Evolutionary conservation across 305 asterid species (phyloP), one percentile per base, ranked within the genome.

Genomic region (Caryopteris hybrid): DNA sequence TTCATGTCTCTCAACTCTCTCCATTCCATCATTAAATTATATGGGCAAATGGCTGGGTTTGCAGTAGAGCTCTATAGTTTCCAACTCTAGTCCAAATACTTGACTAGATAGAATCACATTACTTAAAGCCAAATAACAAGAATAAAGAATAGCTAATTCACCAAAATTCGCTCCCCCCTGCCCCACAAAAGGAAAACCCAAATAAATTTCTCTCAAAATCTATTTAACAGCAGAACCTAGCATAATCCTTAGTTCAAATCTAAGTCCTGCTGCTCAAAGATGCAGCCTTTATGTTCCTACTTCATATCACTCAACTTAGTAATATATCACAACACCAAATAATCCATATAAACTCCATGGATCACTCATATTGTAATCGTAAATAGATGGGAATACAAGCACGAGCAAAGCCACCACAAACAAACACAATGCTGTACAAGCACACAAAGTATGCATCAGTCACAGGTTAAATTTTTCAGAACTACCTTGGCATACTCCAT

Each of bases 401-500:
- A 55, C 11, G n/a, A 45, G 41, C 46, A 62, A 42, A 53, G 8
- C 9, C 33, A 38, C 33, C 22, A 61, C 6, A n/a, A 59, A 14
- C 38, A 36, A 18, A 20, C 4, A 36, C 36, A 58, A 18, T 36
- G 64, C 5, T 14, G 38, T 46, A 36, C 4, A 47, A 10, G 36
- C 41, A 6, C 43, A 57, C n/a, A 5, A 9, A 68, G 3, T 17
- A 61, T 36, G 41, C 57, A 63, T 46, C 20, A 27, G 31, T 41
- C 27, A 27, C n/a, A n/a, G n/a, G n/a, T n/a, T n/a, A 58, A 21
- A 10, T 3, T 4, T 20, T 27, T 39, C 60, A 74, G 64, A 61
- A 83, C 34, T 64, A 93, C 97, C 95, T 88, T 88, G 8, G 79
- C 70, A 34, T 76, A 79, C 75, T 93, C 96, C 60, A 58, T 70